A percentile compares a stretch with the other conserved stretches of the same genome.
phyloP scores from a whole-genome alignment of 2,329 filamentous ascomycete genomes.

The Pseudogymnoascus sp. region DNA sequence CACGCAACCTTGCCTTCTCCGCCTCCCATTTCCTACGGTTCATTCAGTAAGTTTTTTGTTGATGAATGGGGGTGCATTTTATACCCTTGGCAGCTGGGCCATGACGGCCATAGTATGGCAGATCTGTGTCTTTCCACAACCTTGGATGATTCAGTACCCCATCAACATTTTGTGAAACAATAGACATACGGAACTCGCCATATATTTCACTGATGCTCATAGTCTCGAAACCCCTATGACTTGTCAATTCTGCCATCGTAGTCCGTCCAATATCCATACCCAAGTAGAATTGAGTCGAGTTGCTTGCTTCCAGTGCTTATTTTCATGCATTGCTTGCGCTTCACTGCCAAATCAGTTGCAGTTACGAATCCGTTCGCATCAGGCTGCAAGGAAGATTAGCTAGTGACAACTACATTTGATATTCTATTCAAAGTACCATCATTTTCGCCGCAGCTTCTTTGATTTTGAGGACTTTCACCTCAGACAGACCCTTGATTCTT shows the following conservation, averaged over 20 bases:
- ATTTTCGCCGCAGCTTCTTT: slow-evolving; percentile 51
- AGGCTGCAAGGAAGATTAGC: slow-evolving; percentile 34
- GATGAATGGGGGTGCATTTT: background rate
- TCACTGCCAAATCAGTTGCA: slow-evolving; percentile 53
- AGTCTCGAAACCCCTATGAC: slow-evolving; percentile 55
- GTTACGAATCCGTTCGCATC: slow-evolving; percentile 54
- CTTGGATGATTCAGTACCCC: slow-evolving; percentile 19
- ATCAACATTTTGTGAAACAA: background rate
- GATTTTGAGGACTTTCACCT: slow-evolving; percentile 62
- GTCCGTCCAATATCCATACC: slow-evolving; percentile 33
- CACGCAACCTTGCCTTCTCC: slow-evolving; percentile 62
- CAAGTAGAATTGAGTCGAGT: slow-evolving; percentile 55
- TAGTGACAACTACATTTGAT: background rate
- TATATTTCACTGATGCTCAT: slow-evolving; percentile 61
- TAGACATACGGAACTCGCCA: slow-evolving; percentile 44
- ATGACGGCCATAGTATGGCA: slow-evolving; percentile 61
- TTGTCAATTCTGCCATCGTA: background rate
- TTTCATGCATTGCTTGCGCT: slow-evolving; percentile 53
- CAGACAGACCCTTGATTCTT: slow-evolving; percentile 63
- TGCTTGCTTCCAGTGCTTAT: slow-evolving; percentile 64
- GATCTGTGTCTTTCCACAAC: slow-evolving; percentile 61
- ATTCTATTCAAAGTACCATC: slow-evolving; percentile 20
- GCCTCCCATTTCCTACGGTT: slow-evolving; percentile 47
- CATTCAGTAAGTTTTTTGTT: slow-evolving; percentile 4
- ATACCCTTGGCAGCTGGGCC: slow-evolving; percentile 42